Conservation (phyloP, 2,329 filamentous ascomycete genomes). For the Colletotrichum chrysophilum region DNA sequence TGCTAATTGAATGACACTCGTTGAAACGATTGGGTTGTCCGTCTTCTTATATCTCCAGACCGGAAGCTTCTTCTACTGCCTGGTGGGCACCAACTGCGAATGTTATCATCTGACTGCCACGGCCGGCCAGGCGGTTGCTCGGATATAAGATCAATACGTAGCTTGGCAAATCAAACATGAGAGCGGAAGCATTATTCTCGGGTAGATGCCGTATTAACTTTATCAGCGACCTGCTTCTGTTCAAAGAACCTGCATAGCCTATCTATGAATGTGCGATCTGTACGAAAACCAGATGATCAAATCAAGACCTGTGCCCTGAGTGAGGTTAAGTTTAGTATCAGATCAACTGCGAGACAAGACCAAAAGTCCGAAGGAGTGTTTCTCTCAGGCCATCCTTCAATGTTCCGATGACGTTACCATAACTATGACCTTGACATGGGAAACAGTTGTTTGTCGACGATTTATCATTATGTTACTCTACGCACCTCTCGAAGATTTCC, state of each 20-base stretch:
- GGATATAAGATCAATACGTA: background rate
- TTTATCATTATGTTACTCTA: rapidly evolving
- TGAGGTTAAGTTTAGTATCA: background rate
- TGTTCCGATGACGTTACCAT: background rate
- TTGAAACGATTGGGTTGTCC: background rate
- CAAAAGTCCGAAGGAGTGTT: background rate
- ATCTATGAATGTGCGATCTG: background rate
- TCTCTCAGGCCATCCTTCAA: background rate
- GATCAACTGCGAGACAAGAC: background rate
- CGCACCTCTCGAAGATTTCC: background rate
- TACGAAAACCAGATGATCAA: background rate
- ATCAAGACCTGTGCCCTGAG: background rate
- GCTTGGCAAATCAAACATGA: background rate
- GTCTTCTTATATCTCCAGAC: background rate
- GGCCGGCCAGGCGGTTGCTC: background rate
- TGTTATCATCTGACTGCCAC: no score
- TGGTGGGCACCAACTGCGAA: no score
- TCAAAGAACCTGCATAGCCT: background rate
- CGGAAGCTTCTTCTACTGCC: no score
- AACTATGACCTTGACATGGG: background rate
- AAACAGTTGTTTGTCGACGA: background rate
- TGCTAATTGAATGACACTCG: background rate
- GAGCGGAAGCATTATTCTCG: background rate
- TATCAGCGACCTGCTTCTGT: background rate
- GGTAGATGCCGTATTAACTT: background rate